Base-by-base conservation (phyloP, 164 flowering plant genomes). In the Magnolia sinica region DNA sequence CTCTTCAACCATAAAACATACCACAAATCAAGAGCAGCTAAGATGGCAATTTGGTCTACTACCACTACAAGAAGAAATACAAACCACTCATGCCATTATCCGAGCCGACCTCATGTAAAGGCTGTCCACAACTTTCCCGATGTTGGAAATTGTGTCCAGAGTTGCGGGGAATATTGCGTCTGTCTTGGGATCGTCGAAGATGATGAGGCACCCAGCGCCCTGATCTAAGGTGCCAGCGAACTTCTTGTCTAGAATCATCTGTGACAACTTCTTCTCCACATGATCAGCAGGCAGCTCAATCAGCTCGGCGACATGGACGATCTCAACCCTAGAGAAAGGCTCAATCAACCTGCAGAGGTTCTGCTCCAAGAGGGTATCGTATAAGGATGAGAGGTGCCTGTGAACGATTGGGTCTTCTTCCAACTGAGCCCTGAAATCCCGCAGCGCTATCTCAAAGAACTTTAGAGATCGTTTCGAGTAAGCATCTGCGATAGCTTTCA, bases 401-500 rank as follows among this genome's bases (percentile, higher is more conserved):
- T 90, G 91, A 70, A 90, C 91, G 68, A 90, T 88, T 0, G 91
- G 93, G 78, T 88, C 91, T 76, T 90, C 90, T 85, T 88, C 93
- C 27, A 88, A 77, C 78, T 90, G 93, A 3, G 87, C 89, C 82
- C 80, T 86, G 80, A 77, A 90, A 72, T 88, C 83, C 0, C 84
- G 80, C 5, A 89, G 82, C 1, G 91, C 90, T 52, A 81, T 86
- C 79, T 89, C 92, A 75, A 89, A 89, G 5, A 80, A 73, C 83
- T 86, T 89, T 66, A 88, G 64, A 6, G 92, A 89, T 18, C 90
- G 81, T 75, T 89, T 88, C 1, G 90, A 79, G 76, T 89, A 81
- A 55, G 91, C 92, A 83, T 88, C 93, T 18, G 91, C 91, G 23
- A 88, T 89, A 27, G 93, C 89, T 82, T 90, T 90, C 93, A 90